Evolutionary conservation across 2,329 filamentous ascomycete genomes (phyloP).

Genomic region (Colletotrichum sp.): DNA sequence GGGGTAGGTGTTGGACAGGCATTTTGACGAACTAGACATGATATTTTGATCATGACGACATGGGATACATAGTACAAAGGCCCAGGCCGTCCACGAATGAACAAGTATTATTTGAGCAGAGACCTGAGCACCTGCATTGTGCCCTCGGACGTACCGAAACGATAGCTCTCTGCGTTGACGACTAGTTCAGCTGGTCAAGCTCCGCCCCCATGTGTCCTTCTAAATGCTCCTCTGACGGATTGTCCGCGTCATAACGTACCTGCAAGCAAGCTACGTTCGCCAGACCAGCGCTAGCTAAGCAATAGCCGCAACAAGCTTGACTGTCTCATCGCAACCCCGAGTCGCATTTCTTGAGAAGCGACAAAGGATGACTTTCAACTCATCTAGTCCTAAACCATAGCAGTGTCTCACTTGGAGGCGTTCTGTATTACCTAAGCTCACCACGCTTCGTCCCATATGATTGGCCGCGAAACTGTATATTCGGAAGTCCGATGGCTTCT

Average conservation of each 20-base stretch:
- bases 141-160: background rate
- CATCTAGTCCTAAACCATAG: background rate
- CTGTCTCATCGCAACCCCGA: background rate
- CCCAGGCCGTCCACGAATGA: background rate
- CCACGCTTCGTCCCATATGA: background rate
- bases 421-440: background rate
- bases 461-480: background rate
- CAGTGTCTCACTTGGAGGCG: background rate
- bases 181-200: background rate
- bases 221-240: background rate
- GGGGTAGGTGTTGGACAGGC: background rate
- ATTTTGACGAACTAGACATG: background rate
- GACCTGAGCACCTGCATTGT: background rate
- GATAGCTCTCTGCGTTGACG: background rate
- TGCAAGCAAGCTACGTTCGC: background rate
- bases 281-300: background rate
- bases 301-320: background rate
- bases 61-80: background rate
- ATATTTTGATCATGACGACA: slow-evolving; percentile 3
- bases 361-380: background rate
- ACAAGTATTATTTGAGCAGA: background rate
- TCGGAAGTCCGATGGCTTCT: background rate
- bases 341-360: background rate
- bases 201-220: background rate
- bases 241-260: background rate